Percentiles rank a stretch among this genome's conserved stretches.
These are phyloP conservation scores for Aspergillus sp. DNA, from an alignment of 2,329 filamentous ascomycete species.

Conservation along the genomic window DNA sequence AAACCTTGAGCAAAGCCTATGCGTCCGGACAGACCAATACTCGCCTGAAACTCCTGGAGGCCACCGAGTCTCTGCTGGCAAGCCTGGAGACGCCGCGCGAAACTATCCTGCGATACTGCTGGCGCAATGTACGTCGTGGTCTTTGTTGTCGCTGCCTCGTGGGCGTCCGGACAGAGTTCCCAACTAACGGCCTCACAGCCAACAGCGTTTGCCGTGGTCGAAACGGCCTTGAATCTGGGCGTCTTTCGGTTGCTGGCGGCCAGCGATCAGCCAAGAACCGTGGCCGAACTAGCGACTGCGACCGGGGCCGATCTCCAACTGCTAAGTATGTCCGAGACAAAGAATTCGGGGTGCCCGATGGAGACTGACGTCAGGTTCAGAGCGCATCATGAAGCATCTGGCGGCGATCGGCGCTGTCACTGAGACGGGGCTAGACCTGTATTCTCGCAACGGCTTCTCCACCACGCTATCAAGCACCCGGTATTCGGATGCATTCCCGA, in stretches of 20 bases:
- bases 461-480: constrained; percentile 6
- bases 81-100: constrained; percentile 29
- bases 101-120: constrained; percentile 25
- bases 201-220: constrained; percentile 11
- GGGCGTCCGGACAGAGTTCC: neutral
- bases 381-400: constrained; percentile 14
- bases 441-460: constrained; percentile 10
- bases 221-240: constrained; percentile 13
- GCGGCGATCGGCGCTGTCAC: constrained; percentile 12
- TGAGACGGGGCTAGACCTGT: constrained; percentile 11
- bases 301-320: constrained; percentile 10
- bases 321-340: neutral
- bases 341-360: neutral
- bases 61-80: constrained; percentile 23
- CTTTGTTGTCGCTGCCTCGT: neutral
- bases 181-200: constrained; percentile 1
- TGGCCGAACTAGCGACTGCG: constrained; percentile 8
- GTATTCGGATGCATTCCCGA: constrained; percentile 15
- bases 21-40: constrained; percentile 9
- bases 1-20: constrained; percentile 12
- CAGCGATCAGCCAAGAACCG: constrained; percentile 9
- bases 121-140: constrained; percentile 22
- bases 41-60: constrained; percentile 22
- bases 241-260: constrained; percentile 9
- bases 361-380: constrained; percentile 1